These are phyloP conservation scores for Xylaria scruposa DNA, from an alignment of 495 filamentous ascomycete species.

Conservation along the genomic window DNA sequence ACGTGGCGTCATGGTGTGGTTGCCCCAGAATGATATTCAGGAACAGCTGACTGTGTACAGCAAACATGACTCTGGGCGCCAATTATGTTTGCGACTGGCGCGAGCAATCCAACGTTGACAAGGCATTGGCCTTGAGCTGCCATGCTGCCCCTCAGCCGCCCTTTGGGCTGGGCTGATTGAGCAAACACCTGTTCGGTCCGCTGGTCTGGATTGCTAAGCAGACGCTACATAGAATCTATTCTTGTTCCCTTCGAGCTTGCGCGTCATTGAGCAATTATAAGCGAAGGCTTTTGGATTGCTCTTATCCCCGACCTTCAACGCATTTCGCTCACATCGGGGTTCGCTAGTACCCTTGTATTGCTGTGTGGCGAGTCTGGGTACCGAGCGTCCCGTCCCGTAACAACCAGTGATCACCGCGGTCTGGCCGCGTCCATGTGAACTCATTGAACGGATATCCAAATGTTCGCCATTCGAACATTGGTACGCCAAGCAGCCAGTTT, in stretches of 20 bases:
- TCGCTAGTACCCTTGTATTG: not conserved
- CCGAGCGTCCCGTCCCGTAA: constrained; percentile 12
- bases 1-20: constrained; percentile 24
- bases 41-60: constrained; percentile 17
- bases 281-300: constrained; percentile 1
- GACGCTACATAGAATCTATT: not conserved
- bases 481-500: constrained; percentile 14
- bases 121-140: constrained; percentile 3
- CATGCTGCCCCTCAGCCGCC: not conserved
- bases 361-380: not conserved
- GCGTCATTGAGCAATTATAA: constrained; percentile 11
- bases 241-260: not conserved
- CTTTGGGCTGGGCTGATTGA: not conserved
- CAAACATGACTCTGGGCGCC: constrained; percentile 12
- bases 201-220: constrained; percentile 19
- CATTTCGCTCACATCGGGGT: not conserved
- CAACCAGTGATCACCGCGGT: not conserved
- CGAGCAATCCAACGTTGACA: not conserved
- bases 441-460: not conserved
- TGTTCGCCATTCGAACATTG: not conserved
- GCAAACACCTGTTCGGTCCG: constrained; percentile 16
- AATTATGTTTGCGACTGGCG: constrained; percentile 1
- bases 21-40: constrained; percentile 23
- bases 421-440: constrained; percentile 17
- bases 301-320: not conserved